Evolutionary conservation across 441 rosid genomes (phyloP).

Genomic region (Mallotus japonicus): DNA sequence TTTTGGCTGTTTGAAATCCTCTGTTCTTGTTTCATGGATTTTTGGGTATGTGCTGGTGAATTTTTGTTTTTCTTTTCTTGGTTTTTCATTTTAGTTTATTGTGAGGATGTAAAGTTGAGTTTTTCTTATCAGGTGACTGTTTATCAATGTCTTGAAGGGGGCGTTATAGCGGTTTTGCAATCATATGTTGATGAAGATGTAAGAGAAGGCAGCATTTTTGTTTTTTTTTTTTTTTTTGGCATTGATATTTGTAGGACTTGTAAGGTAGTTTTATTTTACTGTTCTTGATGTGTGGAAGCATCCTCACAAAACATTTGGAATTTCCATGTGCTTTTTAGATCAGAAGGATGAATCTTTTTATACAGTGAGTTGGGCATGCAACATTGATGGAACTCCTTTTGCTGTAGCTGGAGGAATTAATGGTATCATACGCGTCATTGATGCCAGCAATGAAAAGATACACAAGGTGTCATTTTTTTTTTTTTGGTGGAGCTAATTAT

Average conservation of each 20-base stretch:
- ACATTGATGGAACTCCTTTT: conserved; percentile 60
- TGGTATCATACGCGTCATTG: conserved; percentile 86
- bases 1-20: background rate
- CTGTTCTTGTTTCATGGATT: background rate
- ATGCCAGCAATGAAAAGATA: conserved; percentile 71
- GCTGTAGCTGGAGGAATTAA: conserved; percentile 85
- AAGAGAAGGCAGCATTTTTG: conserved; percentile 28
- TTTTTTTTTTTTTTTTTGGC: conserved; percentile 10
- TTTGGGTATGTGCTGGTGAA: background rate
- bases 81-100: conserved; percentile 9
- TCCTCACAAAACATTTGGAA: conserved; percentile 28
- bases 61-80: background rate
- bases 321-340: conserved; percentile 53
- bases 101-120: background rate
- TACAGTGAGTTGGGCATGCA: conserved; percentile 90
- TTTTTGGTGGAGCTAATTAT: background rate
- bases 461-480: conserved; percentile 54
- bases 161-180: conserved; percentile 76
- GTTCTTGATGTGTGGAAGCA: background rate
- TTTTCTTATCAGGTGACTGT: conserved; percentile 59
- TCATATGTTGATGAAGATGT: conserved; percentile 94
- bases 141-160: conserved; percentile 90
- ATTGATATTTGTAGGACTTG: background rate
- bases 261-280: background rate
- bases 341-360: conserved; percentile 97